Conservation (phyloP, 2,329 filamentous ascomycete species). For the Helminthosporium solani region DNA sequence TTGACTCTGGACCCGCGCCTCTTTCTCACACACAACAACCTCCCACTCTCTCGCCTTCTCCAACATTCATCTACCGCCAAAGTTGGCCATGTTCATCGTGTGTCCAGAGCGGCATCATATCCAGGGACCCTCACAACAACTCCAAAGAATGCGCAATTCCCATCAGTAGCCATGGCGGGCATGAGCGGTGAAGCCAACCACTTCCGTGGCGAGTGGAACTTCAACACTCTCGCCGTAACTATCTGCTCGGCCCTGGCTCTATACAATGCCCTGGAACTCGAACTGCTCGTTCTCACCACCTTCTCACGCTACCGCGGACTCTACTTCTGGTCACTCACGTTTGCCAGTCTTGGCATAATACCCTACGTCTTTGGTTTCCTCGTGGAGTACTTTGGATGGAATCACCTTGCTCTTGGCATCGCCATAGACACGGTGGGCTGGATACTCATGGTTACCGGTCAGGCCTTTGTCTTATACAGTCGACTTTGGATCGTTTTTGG, state of each 20-base stretch:
- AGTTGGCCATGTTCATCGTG: background rate
- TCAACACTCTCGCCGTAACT: constrained; percentile 43
- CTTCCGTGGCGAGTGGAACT: constrained; percentile 12
- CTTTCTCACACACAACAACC: background rate
- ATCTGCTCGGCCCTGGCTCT: constrained; percentile 22
- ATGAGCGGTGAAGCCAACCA: constrained; percentile 17
- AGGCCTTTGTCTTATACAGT: constrained; percentile 61
- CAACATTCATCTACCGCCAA: constrained; percentile 1
- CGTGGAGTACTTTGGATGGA: constrained; percentile 35
- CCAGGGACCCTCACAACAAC: background rate
- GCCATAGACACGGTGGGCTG: constrained; percentile 52
- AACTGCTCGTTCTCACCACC: constrained; percentile 46
- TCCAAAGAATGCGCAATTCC: constrained; percentile 3
- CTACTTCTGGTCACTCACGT: constrained; percentile 50
- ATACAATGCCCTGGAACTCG: constrained; percentile 44
- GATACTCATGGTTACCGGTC: constrained; percentile 61
- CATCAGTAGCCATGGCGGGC: constrained; percentile 5
- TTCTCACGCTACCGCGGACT: constrained; percentile 48
- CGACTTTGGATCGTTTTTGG: constrained; percentile 59
- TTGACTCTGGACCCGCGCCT: background rate
- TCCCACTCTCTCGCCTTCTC: background rate
- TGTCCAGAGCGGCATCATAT: background rate
- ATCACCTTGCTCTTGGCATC: constrained; percentile 33
- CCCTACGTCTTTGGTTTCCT: constrained; percentile 50
- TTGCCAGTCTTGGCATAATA: constrained; percentile 46